Conservation (phyloP, 2,329 filamentous ascomycete genomes). For the Clonostachys rosea region DNA sequence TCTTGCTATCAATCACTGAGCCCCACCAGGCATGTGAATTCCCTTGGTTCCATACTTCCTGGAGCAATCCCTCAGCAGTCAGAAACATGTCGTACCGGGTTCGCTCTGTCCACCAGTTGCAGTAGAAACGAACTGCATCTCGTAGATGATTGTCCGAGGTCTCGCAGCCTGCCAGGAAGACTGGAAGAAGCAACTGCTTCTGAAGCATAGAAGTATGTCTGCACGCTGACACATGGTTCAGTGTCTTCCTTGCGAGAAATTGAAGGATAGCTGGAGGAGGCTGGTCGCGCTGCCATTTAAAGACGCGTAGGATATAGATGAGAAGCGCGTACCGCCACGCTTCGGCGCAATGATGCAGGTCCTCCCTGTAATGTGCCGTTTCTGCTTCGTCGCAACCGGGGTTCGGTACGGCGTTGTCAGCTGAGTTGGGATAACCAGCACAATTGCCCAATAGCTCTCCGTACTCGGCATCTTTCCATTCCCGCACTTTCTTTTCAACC, state of each 20-base stretch:
- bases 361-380: conserved; percentile 9
- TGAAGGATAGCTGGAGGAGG: conserved; percentile 5
- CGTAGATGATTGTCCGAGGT: conserved; percentile 13
- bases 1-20: neutral
- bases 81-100: conserved; percentile 24
- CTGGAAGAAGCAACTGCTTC: conserved; percentile 27
- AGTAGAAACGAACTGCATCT: conserved; percentile 16
- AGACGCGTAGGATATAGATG: conserved; percentile 21
- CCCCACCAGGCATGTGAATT: neutral
- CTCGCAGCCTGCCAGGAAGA: conserved; percentile 24
- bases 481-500: conserved; percentile 10
- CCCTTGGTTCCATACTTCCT: conserved; percentile 9
- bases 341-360: conserved; percentile 24
- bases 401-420: neutral
- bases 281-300: conserved; percentile 11
- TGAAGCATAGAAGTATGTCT: conserved; percentile 18
- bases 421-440: neutral
- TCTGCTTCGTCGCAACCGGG: no score
- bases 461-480: conserved; percentile 10
- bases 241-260: conserved; percentile 15
- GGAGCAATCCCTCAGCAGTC: conserved; percentile 8
- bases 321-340: conserved; percentile 23
- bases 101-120: conserved; percentile 19
- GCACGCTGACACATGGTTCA: conserved; percentile 21
- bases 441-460: neutral